Base-by-base conservation (phyloP, 805 yeast species). In the Lachancea fermentati region DNA sequence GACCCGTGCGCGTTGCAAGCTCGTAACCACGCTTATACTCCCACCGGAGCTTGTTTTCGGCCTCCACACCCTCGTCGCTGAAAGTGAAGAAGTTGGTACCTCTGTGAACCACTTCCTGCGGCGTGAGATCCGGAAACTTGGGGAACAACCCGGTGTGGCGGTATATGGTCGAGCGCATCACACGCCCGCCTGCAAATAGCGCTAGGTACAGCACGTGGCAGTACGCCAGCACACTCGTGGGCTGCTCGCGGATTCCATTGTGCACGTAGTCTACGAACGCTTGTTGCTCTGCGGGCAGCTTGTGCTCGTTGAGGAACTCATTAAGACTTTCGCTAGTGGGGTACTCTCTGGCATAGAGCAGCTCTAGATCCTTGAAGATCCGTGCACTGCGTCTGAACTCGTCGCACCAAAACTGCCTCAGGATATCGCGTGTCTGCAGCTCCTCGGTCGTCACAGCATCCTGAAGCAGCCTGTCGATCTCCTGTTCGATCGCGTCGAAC, bases 171-270 rank as follows among this genome's bases (percentile, higher is more conserved):
- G 88, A 78, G 44, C 81, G 67, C 76, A 86, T 72, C 25, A 85
- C 69, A 47, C 79, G 70, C 13, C 94, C 95, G 37, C 95, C 95
- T 2, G 95, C 95, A 66, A 85, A 85, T 37, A 85, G 71, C 0
- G 93, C 95, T 55, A 85, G 65, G 62, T 85, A 85, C 77, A 85
- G 72, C 35, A 84, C 93, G 58, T 85, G 95, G 67, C 86, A 76
- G 60, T 85, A 85, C 4, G 95, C 93, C 34, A 85, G 67, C 28
- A 85, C 61, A 15, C 84, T 61, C 50, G 82, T 76, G 5, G 95
- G 95, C 54, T 81, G 79, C 33, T 73, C 78, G 32, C 55, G 55
- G 26, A 82, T 73, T 6, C 69, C 71, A 35, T 63, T 57, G 29
- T 67, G 63, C 41, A 85, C 82, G 56, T 81, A 87, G 29, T 79